Percentiles rank a stretch among this genome's conserved stretches.
Conservation (phyloP, 2,329 filamentous ascomycete genomes). For the Macrophomina pseudophaseolina region DNA sequence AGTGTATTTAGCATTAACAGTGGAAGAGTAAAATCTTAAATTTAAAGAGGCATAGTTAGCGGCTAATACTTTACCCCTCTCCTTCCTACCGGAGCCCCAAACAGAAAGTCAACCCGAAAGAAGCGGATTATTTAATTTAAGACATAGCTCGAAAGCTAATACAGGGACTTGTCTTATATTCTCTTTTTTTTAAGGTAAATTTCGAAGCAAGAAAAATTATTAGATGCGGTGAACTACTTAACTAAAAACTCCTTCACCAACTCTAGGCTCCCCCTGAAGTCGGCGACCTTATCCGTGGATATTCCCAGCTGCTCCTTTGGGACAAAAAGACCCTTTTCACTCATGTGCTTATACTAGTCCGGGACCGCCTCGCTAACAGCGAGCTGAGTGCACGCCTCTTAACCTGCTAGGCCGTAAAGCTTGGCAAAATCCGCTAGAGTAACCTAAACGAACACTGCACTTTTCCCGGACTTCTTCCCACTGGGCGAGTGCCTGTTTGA, state of each 20-base stretch:
- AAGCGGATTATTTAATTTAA: no score
- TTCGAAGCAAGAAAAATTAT: no score
- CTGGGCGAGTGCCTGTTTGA: constrained; percentile 35
- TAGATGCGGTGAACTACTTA: no score
- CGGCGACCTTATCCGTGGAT: constrained; percentile 34
- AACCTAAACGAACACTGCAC: constrained; percentile 35
- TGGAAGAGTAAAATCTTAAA: no score
- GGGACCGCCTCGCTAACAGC: constrained; percentile 37
- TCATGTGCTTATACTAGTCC: constrained; percentile 33
- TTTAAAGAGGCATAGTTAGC: no score
- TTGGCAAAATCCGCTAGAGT: constrained; percentile 31
- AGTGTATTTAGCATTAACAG: no score
- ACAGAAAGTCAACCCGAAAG: no score
- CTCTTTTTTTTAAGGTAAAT: no score
- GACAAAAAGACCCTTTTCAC: constrained; percentile 31
- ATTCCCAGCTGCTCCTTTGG: constrained; percentile 35
- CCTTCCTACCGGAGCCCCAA: no score
- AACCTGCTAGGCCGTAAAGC: constrained; percentile 34
- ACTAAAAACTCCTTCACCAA: constrained; percentile 19
- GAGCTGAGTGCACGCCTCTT: constrained; percentile 36
- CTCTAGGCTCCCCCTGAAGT: constrained; percentile 34
- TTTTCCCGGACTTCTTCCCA: constrained; percentile 39
- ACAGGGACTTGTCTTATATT: no score
- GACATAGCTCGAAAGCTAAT: no score
- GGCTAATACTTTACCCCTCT: no score